Evolutionary conservation across 2,329 filamentous ascomycete species (phyloP).

Genomic region (Cercospora sesami): DNA sequence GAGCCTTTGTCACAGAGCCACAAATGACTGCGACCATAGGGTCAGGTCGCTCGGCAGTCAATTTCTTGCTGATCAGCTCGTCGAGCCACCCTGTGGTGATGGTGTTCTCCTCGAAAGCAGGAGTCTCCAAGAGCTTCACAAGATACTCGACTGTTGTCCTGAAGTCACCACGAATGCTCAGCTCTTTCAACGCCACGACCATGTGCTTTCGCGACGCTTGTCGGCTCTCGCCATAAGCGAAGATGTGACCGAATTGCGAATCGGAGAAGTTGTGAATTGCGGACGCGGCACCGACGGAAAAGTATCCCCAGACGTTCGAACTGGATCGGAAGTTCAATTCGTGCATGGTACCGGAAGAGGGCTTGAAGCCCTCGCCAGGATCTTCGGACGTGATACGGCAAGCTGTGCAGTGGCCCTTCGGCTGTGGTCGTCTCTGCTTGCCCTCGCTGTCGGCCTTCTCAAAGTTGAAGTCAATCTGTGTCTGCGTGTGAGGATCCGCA

Average conservation of each 20-base stretch:
- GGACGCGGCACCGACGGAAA: conserved; percentile 94
- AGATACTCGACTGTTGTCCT: conserved; percentile 97
- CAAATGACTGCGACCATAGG: conserved; percentile 91
- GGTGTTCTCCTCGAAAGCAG: conserved; percentile 97
- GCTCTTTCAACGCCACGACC: conserved; percentile 96
- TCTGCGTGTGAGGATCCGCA: conserved; percentile 81
- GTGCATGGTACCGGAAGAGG: conserved; percentile 97
- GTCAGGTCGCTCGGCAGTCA: conserved; percentile 94
- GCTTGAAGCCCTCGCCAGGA: conserved; percentile 98
- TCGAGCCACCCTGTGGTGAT: conserved; percentile 99
- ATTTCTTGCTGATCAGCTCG: conserved; percentile 95
- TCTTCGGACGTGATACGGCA: conserved; percentile 99
- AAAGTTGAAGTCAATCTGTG: conserved; percentile 96
- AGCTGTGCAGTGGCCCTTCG: conserved; percentile 95
- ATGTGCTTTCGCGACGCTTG: conserved; percentile 97
- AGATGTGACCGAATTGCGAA: conserved; percentile 98
- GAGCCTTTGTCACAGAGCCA: conserved; percentile 91
- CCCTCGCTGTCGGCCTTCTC: conserved; percentile 78
- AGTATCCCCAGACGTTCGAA: conserved; percentile 99
- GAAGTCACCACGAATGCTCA: conserved; percentile 99
- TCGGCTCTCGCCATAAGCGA: conserved; percentile 97
- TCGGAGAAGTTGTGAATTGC: conserved; percentile 99
- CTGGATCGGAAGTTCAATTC: conserved; percentile 98
- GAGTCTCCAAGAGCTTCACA: conserved; percentile 97
- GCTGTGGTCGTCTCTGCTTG: conserved; percentile 83